Conservation (phyloP, 2,329 filamentous ascomycete genomes). For the Diplodia seriata region DNA sequence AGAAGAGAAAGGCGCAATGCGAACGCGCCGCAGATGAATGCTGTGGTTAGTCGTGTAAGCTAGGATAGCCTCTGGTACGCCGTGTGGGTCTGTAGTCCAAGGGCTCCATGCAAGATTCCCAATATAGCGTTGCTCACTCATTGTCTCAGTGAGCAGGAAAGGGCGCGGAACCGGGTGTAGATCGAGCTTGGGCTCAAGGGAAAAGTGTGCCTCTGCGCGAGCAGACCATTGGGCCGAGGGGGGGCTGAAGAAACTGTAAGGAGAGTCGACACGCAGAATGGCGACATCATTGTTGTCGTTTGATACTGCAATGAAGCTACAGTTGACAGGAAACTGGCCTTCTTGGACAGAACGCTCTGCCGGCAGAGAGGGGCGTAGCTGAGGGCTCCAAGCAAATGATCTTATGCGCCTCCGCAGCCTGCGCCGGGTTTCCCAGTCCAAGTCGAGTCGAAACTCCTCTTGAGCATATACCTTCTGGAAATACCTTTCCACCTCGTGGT, state of each 20-base stretch:
- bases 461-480: slow-evolving; percentile 40
- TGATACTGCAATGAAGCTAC: slow-evolving; percentile 45
- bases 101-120: slow-evolving; percentile 51
- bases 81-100: slow-evolving; percentile 40
- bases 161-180: neutral
- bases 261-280: slow-evolving; percentile 48
- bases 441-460: slow-evolving; percentile 36
- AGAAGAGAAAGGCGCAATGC: slow-evolving; percentile 10
- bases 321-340: slow-evolving; percentile 23
- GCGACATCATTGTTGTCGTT: slow-evolving; percentile 53
- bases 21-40: slow-evolving; percentile 25
- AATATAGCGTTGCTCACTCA: slow-evolving; percentile 44
- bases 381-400: slow-evolving; percentile 52
- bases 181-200: slow-evolving; percentile 18
- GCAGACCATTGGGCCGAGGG: slow-evolving; percentile 39
- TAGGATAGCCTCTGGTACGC: slow-evolving; percentile 41
- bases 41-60: slow-evolving; percentile 46
- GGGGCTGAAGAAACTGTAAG: slow-evolving; percentile 43
- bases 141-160: slow-evolving; percentile 41
- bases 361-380: slow-evolving; percentile 34
- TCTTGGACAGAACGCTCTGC: slow-evolving; percentile 40
- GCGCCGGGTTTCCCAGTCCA: slow-evolving; percentile 42
- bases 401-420: slow-evolving; percentile 50
- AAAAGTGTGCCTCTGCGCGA: slow-evolving; percentile 40
- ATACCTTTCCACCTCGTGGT: slow-evolving; percentile 54